Base-by-base conservation (phyloP, 176 grass and related monocot genomes). In the Triticum turgidum region DNA sequence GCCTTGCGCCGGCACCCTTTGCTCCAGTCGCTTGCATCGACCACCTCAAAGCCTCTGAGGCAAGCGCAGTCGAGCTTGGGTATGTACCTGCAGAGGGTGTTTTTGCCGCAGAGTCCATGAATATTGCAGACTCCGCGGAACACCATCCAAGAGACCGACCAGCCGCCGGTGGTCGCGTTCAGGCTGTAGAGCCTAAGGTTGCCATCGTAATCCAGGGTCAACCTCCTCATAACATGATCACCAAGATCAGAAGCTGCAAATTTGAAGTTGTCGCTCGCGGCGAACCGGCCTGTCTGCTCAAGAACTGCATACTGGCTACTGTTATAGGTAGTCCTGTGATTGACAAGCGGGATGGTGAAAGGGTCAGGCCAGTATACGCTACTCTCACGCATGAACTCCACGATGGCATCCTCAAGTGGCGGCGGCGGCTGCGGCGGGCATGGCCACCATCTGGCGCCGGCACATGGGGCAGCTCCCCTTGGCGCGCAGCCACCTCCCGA, bases 121-220 rank as follows among this genome's bases (percentile, higher is more conserved):
- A 97, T 81, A 0, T 86, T 0, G 21, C 91, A 92, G 2, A 29
- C 7, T 24, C 21, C 27, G 1, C 3, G 4, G 56, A 97, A 65
- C 6, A 76, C 85, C 58, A 88, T 17, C 94, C 94, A 94, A 51
- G 94, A 86, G 21, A 94, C 14, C 0, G 3, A 88, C 91, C 89
- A 97, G 7, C 1, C 56, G 20, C 83, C 84, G 10, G 4, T 47
- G 33, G 30, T 63, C 9, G 70, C 20, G 11, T 80, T 76, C 13
- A 93, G 79, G 45, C 91, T 94, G n/a, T 92, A 82, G 7, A 91
- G 13, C 12, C 94, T 63, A 20, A 91, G 94, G 25, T 90, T 91
- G 0, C 91, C 94, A 1, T 96, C 91, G 3, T 91, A 90, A 42
- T 93, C 87, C 42, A 96, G 42, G 56, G 91, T 93, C 66, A 96